Evolutionary conservation across 495 filamentous ascomycete species (phyloP).

Genomic region (Hypoxylon trugodes): DNA sequence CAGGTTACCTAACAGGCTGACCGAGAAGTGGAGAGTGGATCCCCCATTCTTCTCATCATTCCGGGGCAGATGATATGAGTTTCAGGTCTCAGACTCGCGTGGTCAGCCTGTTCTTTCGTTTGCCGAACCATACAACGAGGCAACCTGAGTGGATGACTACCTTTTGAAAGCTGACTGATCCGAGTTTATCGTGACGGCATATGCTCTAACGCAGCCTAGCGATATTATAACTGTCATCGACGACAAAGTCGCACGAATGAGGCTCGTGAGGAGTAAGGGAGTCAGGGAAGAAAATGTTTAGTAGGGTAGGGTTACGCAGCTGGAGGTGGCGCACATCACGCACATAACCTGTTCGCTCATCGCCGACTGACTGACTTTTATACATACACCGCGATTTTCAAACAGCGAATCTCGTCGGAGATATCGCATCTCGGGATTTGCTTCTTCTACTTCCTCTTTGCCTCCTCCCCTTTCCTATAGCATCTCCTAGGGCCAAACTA

Average conservation of each 20-base stretch:
- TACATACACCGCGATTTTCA: constrained; percentile 4
- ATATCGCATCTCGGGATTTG: neutral
- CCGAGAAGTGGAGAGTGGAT: constrained; percentile 5
- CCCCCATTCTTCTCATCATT: neutral
- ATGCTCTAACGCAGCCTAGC: neutral
- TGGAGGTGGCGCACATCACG: neutral
- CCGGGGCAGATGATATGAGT: neutral
- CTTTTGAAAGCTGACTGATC: neutral
- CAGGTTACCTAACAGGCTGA: neutral
- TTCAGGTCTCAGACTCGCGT: constrained; percentile 2
- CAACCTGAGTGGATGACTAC: neutral
- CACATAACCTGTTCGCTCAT: no score
- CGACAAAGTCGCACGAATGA: constrained; percentile 4
- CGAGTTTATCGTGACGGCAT: constrained; percentile 6
- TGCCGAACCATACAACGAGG: neutral
- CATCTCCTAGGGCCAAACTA: no score
- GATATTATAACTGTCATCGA: neutral
- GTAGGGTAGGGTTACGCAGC: neutral
- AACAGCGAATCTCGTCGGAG: neutral
- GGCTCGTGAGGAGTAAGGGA: neutral
- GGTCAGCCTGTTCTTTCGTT: neutral
- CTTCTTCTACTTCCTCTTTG: neutral
- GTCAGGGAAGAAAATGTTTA: neutral
- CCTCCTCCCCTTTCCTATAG: neutral
- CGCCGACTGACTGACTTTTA: neutral